Evolutionary conservation across 805 yeast genomes (phyloP).

Genomic region (Brettanomyces custersianus): DNA sequence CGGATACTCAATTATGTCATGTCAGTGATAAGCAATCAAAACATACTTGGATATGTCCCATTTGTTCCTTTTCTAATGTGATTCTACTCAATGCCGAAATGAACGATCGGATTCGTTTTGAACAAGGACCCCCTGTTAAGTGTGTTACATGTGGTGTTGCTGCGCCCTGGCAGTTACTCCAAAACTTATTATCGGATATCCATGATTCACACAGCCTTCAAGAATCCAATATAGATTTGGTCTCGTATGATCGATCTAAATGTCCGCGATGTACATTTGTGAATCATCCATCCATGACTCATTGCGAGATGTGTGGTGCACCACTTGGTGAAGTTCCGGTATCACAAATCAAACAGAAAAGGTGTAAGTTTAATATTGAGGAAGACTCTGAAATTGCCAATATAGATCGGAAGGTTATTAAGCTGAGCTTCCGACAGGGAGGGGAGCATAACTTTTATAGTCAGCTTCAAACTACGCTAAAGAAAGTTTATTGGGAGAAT

Average conservation of each 20-base stretch:
- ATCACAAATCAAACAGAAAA: background rate
- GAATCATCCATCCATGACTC: conserved; percentile 69
- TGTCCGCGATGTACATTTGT: conserved; percentile 53
- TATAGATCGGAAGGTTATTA: conserved; percentile 32
- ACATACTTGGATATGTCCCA: conserved; percentile 74
- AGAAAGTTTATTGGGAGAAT: conserved; percentile 40
- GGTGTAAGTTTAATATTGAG: background rate
- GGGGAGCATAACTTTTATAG: conserved; percentile 51
- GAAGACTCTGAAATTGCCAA: conserved; percentile 8
- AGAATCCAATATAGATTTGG: conserved; percentile 8
- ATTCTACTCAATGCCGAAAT: conserved; percentile 19
- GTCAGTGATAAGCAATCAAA: conserved; percentile 4
- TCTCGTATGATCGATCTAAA: conserved; percentile 26
- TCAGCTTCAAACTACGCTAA: conserved; percentile 36
- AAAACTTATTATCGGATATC: conserved; percentile 8
- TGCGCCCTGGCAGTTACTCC: conserved; percentile 29
- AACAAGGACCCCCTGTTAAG: conserved; percentile 25
- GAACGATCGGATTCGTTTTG: conserved; percentile 5
- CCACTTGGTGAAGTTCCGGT: conserved; percentile 28
- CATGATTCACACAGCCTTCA: background rate
- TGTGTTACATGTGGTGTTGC: conserved; percentile 61
- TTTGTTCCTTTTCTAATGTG: conserved; percentile 66
- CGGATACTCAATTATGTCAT: background rate
- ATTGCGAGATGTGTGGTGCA: conserved; percentile 86
- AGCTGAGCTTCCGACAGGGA: conserved; percentile 67